Evolutionary conservation across 164 flowering plant species (phyloP).

Genomic region (Berberis thunbergii): DNA sequence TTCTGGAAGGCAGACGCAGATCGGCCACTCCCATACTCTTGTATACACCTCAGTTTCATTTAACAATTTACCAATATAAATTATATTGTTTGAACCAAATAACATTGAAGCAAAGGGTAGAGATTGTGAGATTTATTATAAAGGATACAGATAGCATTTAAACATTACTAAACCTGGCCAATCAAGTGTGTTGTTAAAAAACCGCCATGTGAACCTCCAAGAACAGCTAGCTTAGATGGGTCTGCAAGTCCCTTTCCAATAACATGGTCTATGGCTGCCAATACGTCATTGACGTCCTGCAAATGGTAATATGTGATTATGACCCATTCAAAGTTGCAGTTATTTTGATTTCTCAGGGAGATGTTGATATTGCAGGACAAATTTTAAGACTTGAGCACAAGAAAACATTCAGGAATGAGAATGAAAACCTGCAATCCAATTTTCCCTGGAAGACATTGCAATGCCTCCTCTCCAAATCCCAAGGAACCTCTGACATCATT

Average conservation of each 20-base stretch:
- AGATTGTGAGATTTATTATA: not conserved
- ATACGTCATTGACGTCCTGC: constrained; percentile 96
- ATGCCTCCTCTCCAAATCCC: constrained; percentile 97
- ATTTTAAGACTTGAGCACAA: not conserved
- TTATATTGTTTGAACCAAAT: not conserved
- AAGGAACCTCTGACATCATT: constrained; percentile 67
- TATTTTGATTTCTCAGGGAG: no score
- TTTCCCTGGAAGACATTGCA: constrained; percentile 94
- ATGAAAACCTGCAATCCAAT: constrained; percentile 68
- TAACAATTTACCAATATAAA: no score
- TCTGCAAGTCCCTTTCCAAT: constrained; percentile 66
- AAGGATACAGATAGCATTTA: not conserved
- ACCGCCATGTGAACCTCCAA: constrained; percentile 99
- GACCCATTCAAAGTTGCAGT: not conserved
- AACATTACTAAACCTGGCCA: constrained; percentile 67
- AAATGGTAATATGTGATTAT: constrained; percentile 4
- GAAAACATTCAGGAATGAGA: not conserved
- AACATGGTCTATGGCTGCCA: constrained; percentile 65
- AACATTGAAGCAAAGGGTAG: not conserved
- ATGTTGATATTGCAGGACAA: no score
- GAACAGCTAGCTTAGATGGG: constrained; percentile 62
- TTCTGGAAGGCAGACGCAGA: no score
- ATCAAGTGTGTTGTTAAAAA: constrained; percentile 91
- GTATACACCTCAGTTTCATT: no score
- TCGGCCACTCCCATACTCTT: no score